Evolutionary conservation across 345 rosid genomes (phyloP).

Genomic region (Moringa oleifera): DNA sequence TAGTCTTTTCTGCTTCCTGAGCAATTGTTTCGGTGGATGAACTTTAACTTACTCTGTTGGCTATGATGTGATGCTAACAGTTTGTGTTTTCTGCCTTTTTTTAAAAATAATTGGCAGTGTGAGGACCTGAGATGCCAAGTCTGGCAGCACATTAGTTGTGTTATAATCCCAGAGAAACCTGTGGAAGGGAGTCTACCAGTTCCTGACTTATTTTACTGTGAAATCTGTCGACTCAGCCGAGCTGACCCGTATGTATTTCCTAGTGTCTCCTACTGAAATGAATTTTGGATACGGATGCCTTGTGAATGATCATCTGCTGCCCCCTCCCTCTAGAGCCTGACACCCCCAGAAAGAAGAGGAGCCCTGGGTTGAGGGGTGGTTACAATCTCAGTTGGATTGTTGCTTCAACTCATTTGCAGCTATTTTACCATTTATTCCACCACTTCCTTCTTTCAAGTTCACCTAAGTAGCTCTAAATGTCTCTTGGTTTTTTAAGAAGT

Average conservation of each 20-base stretch:
- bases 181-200: constrained; percentile 51
- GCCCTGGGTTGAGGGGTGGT: too few species aligned
- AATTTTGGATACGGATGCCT: too few species aligned
- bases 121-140: constrained; percentile 70
- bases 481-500: too few species aligned
- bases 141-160: constrained; percentile 86
- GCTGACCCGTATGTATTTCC: constrained; percentile 88
- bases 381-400: too few species aligned
- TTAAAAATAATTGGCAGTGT: constrained; percentile 49
- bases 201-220: constrained; percentile 82
- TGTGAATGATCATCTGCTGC: neutral
- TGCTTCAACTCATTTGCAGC: neutral
- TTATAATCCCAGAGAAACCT: constrained; percentile 69
- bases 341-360: too few species aligned
- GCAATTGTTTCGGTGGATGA: too few species aligned
- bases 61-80: too few species aligned
- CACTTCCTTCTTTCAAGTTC: neutral
- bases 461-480: neutral
- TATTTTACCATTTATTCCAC: neutral
- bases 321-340: too few species aligned
- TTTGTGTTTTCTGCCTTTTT: neutral
- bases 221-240: constrained; percentile 79
- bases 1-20: too few species aligned
- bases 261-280: neutral
- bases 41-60: neutral